These are phyloP conservation scores for Plasmodium inui DNA, from an alignment of 169 alveolate genomes.

Conservation along the genomic window DNA sequence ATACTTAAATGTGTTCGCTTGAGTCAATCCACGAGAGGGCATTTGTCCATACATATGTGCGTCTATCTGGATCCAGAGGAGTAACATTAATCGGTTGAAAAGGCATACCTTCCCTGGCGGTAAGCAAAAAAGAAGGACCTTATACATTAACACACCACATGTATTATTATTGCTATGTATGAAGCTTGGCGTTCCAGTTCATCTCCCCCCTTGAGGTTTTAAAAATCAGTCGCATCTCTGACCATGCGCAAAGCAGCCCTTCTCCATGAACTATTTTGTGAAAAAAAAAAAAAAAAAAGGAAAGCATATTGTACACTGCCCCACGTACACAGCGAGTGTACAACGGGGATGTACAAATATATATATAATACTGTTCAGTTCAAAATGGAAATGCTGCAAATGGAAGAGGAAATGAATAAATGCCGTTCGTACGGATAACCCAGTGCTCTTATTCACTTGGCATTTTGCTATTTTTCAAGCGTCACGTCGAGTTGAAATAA, in stretches of 20 bases:
- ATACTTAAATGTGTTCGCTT: neutral
- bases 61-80: neutral
- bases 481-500: neutral
- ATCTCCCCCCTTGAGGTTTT: neutral
- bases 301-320: neutral
- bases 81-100: neutral
- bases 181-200: neutral
- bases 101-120: neutral
- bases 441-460: neutral
- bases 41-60: neutral
- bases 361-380: neutral
- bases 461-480: neutral
- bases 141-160: neutral
- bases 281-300: neutral
- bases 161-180: neutral
- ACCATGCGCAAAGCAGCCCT: conserved; percentile 3
- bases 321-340: neutral
- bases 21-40: neutral
- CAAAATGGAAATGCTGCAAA: neutral
- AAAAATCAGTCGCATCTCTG: neutral
- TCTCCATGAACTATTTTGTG: neutral
- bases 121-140: neutral
- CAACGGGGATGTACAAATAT: neutral
- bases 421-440: neutral
- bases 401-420: neutral